phyloP scores from a whole-genome alignment of 176 grass and related monocot species.

The Alloteropsis semialata region DNA sequence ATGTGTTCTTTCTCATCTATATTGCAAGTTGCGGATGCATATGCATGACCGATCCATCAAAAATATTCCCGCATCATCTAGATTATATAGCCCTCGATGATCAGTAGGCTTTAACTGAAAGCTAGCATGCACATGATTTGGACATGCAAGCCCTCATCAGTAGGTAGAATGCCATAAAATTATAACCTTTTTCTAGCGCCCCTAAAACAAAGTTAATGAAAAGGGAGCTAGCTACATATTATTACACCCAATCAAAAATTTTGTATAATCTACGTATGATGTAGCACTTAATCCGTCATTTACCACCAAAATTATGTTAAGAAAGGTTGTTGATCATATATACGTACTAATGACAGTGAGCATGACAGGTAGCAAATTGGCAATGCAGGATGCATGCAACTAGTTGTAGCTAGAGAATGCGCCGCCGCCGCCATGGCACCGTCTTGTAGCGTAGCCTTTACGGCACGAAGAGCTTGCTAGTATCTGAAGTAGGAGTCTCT shows the following conservation, averaged over 20 bases:
- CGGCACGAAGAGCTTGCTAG: background rate
- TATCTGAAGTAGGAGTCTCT: conserved; percentile 40
- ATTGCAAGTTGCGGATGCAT: conserved; percentile 16
- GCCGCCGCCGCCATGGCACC: background rate
- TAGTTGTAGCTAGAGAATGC: background rate
- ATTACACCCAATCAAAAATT: background rate
- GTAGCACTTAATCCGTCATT: background rate
- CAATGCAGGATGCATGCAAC: conserved; percentile 20
- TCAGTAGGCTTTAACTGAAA: conserved; percentile 10
- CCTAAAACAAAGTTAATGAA: background rate
- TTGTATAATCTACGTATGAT: too few species aligned
- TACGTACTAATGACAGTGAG: background rate
- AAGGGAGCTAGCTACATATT: background rate
- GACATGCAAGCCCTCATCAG: background rate
- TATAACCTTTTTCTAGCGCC: background rate
- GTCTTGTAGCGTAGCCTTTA: background rate
- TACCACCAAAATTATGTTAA: background rate
- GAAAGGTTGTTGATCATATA: background rate
- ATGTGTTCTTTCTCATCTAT: background rate
- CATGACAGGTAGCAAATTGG: background rate
- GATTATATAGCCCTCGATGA: too few species aligned
- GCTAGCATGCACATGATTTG: background rate
- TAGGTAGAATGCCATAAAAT: background rate
- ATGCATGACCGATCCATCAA: background rate
- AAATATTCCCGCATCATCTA: background rate